A percentile compares a stretch with the other conserved stretches of the same genome.
These are phyloP conservation scores for Leptographium wingfieldii DNA, from an alignment of 2,329 filamentous ascomycete species.

Conservation along the genomic window DNA sequence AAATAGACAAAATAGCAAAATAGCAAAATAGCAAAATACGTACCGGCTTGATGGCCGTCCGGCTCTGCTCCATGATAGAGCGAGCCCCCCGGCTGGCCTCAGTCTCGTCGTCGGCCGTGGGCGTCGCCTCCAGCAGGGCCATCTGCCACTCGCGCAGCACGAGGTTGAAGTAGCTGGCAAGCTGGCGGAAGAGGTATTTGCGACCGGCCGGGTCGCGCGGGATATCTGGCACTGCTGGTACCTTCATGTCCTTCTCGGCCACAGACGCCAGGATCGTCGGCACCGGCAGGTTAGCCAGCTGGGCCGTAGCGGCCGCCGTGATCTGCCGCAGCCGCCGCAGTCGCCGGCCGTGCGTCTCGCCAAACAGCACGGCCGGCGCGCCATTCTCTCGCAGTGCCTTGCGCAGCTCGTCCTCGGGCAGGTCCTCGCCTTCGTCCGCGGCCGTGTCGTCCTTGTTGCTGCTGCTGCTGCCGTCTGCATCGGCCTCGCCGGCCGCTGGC, in stretches of 20 bases:
- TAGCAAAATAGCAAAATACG: conserved; percentile 11
- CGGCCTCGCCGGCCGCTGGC: conserved; percentile 26
- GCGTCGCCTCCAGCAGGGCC: conserved; percentile 45
- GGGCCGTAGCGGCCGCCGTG: conserved; percentile 35
- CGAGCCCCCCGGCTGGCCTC: conserved; percentile 71
- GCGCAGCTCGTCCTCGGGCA: conserved; percentile 61
- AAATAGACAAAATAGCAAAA: background rate
- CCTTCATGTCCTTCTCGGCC: conserved; percentile 79
- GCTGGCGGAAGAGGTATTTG: conserved; percentile 68
- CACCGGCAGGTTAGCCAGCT: conserved; percentile 50
- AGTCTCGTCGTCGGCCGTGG: conserved; percentile 42
- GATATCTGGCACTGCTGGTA: conserved; percentile 40
- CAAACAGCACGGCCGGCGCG: conserved; percentile 68
- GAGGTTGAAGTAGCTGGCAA: conserved; percentile 94
- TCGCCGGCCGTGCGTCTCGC: conserved; percentile 59
- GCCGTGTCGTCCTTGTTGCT: conserved; percentile 16
- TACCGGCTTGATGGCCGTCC: conserved; percentile 73
- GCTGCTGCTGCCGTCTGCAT: conserved; percentile 23
- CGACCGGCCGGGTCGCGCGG: conserved; percentile 48
- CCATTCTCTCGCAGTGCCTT: conserved; percentile 55
- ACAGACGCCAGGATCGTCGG: conserved; percentile 73
- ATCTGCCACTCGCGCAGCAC: conserved; percentile 78
- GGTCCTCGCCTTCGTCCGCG: conserved; percentile 31
- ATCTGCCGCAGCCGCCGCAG: conserved; percentile 60
- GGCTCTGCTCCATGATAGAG: conserved; percentile 74